Base-by-base conservation (phyloP, 148 eudicot species). In the Camellia lanceoleosa region DNA sequence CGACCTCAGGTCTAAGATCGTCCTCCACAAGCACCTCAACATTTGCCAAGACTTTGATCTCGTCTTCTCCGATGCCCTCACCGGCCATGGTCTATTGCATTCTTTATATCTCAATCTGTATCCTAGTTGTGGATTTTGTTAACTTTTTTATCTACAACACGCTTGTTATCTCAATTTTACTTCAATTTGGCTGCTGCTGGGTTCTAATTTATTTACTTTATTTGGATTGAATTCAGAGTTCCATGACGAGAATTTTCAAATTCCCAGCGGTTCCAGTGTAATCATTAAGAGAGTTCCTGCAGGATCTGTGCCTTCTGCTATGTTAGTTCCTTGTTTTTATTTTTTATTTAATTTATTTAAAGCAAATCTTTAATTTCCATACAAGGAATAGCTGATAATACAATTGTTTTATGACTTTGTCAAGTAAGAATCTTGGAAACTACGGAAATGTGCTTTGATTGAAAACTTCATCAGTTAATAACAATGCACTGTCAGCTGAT, bases 231-330 rank as follows among this genome's bases (percentile, higher is more conserved):
- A 19, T 85, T 82, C 86, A 92, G 97, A 88, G 83, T 92, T 60
- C 81, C 80, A 79, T 63, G 90, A 89, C 10, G 94, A 88, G 11
- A 76, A 77, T 76, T 78, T 73, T 80, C 84, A 80, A 74, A 88
- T 92, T 76, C 84, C 88, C 5, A 84, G 87, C 52, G 92, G 91
- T 75, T 89, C 97, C 11, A 86, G 89, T 72, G 90, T 92, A 74
- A 92, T 92, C 41, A 83, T 92, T 19, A 91, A 84, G 83, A 79
- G 97, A 82, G 91, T 92, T 54, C 97, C 97, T 2, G 92, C 90
- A 18, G 77, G 84, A 56, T 80, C 86, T 1, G 61, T 81, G 15
- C 89, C 91, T 38, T 52, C 80, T 7, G 44, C 83, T 76, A 73
- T 75, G 93, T 91, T 73, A 81, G 74, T 80, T 63, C 74, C 18